phyloP scores from a whole-genome alignment of 768 basidiomycete genomes.

The Pleurotus ostreatus region DNA sequence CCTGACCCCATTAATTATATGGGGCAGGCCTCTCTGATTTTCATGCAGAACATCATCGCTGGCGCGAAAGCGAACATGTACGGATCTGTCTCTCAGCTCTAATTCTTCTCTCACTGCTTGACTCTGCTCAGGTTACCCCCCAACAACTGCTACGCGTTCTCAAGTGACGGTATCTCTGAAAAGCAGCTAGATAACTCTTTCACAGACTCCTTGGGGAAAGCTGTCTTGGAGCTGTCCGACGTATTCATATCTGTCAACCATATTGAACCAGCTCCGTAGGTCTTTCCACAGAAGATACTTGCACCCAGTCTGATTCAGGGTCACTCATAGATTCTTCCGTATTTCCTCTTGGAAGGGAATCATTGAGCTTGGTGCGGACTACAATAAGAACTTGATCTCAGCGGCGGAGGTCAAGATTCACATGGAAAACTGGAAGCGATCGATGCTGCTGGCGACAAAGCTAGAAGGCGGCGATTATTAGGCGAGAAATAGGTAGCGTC shows the following conservation, averaged over 20 bases:
- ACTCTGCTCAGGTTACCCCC: slow-evolving; percentile 8
- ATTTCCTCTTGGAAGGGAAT: slow-evolving; percentile 19
- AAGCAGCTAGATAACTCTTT: slow-evolving; percentile 10
- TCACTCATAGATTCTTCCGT: slow-evolving; percentile 19
- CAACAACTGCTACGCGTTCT: slow-evolving; percentile 14
- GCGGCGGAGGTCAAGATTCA: slow-evolving; percentile 9
- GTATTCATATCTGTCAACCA: slow-evolving; percentile 21
- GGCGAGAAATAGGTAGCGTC: too few relatives aligned
- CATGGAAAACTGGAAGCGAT: slow-evolving; percentile 9
- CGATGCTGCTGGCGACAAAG: not conserved
- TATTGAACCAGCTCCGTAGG: slow-evolving; percentile 24
- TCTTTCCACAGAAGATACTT: not conserved
- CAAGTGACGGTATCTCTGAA: slow-evolving; percentile 18
- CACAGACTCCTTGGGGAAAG: slow-evolving; percentile 3
- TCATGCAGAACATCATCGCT: slow-evolving; percentile 4
- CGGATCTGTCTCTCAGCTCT: not conserved
- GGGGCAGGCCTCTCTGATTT: slow-evolving; percentile 14
- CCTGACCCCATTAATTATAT: slow-evolving; percentile 14
- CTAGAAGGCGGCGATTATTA: not conserved
- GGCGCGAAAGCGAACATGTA: slow-evolving; percentile 5
- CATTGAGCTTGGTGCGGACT: slow-evolving; percentile 21
- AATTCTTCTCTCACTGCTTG: not conserved
- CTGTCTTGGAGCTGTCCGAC: slow-evolving; percentile 12
- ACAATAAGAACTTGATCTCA: slow-evolving; percentile 16
- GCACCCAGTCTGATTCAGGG: too few relatives aligned